phyloP scores from a whole-genome alignment of 2,329 filamentous ascomycete genomes.

The Colletotrichum karsti region DNA sequence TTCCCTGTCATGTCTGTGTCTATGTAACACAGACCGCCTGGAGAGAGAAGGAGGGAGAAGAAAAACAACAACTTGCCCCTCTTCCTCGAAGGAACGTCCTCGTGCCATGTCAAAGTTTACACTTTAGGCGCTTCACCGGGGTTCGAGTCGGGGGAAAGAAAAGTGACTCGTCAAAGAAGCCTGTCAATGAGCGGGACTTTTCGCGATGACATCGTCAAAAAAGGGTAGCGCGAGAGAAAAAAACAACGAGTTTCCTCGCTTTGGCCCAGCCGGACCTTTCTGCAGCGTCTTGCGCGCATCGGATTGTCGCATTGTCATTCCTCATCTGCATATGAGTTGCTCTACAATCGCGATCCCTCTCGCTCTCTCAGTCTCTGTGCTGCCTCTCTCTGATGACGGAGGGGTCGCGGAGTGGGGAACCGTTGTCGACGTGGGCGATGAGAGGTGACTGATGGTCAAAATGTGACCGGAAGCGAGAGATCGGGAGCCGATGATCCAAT shows the following conservation, averaged over 20 bases:
- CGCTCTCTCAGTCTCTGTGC: too few species aligned
- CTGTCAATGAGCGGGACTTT: not conserved
- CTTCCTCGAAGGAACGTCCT: not conserved
- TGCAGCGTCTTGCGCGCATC: constrained; percentile 20
- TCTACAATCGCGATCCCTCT: constrained; percentile 10
- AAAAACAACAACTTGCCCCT: constrained; percentile 7
- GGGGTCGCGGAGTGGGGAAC: constrained; percentile 7
- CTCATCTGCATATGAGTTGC: constrained; percentile 19
- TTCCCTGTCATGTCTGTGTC: not conserved
- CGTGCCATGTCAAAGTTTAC: not conserved
- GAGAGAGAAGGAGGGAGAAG: not conserved
- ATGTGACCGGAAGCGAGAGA: not conserved
- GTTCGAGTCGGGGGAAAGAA: not conserved
- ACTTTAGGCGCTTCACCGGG: constrained; percentile 4
- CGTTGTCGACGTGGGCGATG: not conserved
- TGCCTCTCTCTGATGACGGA: constrained; percentile 4
- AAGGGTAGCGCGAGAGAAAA: constrained; percentile 17
- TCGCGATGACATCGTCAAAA: constrained; percentile 25
- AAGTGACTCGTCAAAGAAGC: constrained; percentile 1
- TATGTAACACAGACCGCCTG: constrained; percentile 14
- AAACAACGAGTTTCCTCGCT: constrained; percentile 5
- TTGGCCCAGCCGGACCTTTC: constrained; percentile 4
- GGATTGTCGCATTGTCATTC: constrained; percentile 23
- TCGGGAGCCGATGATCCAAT: not conserved
- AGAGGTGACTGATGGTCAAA: not conserved